Percentiles rank a stretch among this genome's conserved stretches.
Evolutionary conservation across 108 stramenopile species (phyloP).

Genomic region (Pseudonitzschia multistriata): DNA sequence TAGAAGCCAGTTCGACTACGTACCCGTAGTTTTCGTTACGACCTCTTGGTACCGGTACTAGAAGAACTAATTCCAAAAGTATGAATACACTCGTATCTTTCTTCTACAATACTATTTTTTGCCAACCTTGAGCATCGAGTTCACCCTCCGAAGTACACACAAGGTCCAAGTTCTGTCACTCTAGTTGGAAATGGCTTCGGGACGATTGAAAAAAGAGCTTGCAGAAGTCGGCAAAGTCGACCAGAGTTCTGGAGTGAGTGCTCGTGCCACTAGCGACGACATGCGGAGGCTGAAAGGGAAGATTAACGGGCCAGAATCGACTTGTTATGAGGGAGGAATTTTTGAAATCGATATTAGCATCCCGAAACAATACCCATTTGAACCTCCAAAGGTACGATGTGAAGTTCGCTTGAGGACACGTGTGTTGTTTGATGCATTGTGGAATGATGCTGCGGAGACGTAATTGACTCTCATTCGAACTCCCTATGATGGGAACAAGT

Average conservation of each 20-base stretch:
- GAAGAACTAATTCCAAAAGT: too few relatives aligned
- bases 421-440: too few relatives aligned
- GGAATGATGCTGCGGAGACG: not conserved
- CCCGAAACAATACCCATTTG: constrained; percentile 87
- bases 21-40: too few relatives aligned
- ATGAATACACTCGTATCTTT: too few relatives aligned
- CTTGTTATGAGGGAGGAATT: constrained; percentile 79
- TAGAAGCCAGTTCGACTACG: too few relatives aligned
- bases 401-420: not conserved
- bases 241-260: constrained; percentile 57
- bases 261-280: constrained; percentile 41
- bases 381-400: constrained; percentile 69
- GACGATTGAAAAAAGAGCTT: constrained; percentile 56
- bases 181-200: constrained; percentile 6
- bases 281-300: constrained; percentile 59
- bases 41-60: too few relatives aligned
- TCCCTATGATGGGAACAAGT: not conserved
- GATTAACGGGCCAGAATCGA: constrained; percentile 69
- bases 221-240: constrained; percentile 57
- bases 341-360: constrained; percentile 82
- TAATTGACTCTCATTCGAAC: not conserved
- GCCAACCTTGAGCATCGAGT: too few relatives aligned
- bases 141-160: too few relatives aligned
- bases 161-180: too few relatives aligned
- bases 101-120: too few relatives aligned